Percentiles rank a stretch among this genome's conserved stretches.
Evolutionary conservation across 1,284 basidiomycete species (phyloP).

Genomic region (Coniophora puteana): DNA sequence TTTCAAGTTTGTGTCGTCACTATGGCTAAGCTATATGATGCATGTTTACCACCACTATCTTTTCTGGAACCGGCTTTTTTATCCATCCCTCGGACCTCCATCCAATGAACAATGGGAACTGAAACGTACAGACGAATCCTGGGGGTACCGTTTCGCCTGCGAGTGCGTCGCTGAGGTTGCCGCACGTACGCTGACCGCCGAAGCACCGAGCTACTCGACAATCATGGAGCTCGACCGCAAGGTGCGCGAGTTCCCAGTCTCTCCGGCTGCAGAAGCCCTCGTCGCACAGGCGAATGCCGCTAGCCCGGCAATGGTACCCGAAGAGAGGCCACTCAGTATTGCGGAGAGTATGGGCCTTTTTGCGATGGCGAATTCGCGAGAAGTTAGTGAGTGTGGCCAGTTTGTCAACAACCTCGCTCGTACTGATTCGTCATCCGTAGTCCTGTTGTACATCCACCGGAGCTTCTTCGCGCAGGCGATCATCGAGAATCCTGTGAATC

Average conservation of each 20-base stretch:
- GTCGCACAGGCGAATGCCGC: slow-evolving; percentile 16
- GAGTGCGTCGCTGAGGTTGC: slow-evolving; percentile 66
- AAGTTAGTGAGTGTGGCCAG: slow-evolving; percentile 45
- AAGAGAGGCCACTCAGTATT: slow-evolving; percentile 22
- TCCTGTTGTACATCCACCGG: slow-evolving; percentile 65
- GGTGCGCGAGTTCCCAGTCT: slow-evolving; percentile 61
- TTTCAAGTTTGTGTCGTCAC: slow-evolving; percentile 7
- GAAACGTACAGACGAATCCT: slow-evolving; percentile 44
- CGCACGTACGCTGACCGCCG: slow-evolving; percentile 57
- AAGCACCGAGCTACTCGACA: slow-evolving; percentile 58
- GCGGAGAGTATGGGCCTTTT: slow-evolving; percentile 44
- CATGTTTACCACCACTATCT: neutral
- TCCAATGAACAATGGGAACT: neutral
- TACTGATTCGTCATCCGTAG: slow-evolving; percentile 29
- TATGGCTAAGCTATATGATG: slow-evolving; percentile 1
- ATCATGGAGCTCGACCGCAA: slow-evolving; percentile 73
- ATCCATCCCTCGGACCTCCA: neutral
- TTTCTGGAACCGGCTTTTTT: neutral
- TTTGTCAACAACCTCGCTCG: slow-evolving; percentile 2
- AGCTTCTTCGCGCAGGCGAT: slow-evolving; percentile 70
- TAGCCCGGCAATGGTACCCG: slow-evolving; percentile 8
- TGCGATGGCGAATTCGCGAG: slow-evolving; percentile 48
- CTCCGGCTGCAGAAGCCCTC: slow-evolving; percentile 37
- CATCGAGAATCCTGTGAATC: slow-evolving; percentile 56
- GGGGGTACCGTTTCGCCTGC: slow-evolving; percentile 59